These are phyloP conservation scores for Vigna radiata DNA, from an alignment of 306 rosid species.

Conservation along the genomic window DNA sequence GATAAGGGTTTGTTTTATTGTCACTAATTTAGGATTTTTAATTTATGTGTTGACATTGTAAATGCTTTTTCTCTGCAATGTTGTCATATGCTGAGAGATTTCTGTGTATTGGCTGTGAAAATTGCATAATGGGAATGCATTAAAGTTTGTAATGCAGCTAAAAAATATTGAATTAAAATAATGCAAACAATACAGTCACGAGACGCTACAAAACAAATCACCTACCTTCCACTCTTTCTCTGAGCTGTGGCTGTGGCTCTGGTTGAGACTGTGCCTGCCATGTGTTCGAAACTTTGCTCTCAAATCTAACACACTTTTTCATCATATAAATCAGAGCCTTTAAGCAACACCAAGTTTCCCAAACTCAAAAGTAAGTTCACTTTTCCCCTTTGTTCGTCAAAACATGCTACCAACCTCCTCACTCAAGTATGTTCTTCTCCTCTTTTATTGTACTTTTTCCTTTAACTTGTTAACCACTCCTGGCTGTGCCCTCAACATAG, in stretches of 20 bases:
- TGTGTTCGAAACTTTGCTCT: constrained; percentile 7
- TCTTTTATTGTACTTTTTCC: constrained; percentile 35
- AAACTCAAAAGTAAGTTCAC: constrained; percentile 12
- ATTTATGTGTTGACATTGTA: background rate
- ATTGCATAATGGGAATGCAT: background rate
- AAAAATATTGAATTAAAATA: constrained; percentile 15
- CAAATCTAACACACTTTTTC: background rate
- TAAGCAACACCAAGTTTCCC: constrained; percentile 41
- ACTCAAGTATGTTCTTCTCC: constrained; percentile 43
- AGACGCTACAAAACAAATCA: constrained; percentile 54
- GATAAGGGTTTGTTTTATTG: constrained; percentile 5
- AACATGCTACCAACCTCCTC: constrained; percentile 48
- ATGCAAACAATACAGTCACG: constrained; percentile 55
- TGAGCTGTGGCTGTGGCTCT: constrained; percentile 1
- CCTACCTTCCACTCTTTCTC: constrained; percentile 31
- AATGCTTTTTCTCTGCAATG: background rate
- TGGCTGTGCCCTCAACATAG: constrained; percentile 69
- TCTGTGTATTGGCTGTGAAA: background rate
- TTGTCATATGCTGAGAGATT: background rate
- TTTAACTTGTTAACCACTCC: constrained; percentile 42
- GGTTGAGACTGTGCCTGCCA: background rate
- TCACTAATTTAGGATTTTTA: background rate
- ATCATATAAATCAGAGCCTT: constrained; percentile 43
- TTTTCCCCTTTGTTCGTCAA: constrained; percentile 17
- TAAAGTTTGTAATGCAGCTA: background rate